These are phyloP conservation scores for Amphibolis antarctica DNA, from an alignment of 106 monocot species.

Conservation along the genomic window DNA sequence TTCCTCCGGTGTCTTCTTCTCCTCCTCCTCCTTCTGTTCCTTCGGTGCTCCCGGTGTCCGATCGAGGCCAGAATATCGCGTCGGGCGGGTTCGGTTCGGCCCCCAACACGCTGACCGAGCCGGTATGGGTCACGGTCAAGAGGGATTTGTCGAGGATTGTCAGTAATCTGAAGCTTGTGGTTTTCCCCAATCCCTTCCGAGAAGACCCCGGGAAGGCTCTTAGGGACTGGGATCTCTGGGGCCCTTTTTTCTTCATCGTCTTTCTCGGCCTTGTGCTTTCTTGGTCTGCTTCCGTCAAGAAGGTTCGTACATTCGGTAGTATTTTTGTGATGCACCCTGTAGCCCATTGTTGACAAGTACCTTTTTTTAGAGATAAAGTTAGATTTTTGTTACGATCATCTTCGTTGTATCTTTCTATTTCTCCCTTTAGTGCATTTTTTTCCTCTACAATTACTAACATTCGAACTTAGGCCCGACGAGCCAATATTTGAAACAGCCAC, in stretches of 20 bases:
- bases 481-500: too few species aligned
- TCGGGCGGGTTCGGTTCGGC: conserved; percentile 61
- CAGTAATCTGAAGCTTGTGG: conserved; percentile 88
- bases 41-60: conserved; percentile 4
- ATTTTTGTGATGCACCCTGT: too few species aligned
- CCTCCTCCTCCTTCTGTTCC: background rate
- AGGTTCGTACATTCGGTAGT: conserved; percentile 46
- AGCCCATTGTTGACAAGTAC: too few species aligned
- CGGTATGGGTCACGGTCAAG: conserved; percentile 97
- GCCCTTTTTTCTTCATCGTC: conserved; percentile 95
- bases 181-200: conserved; percentile 82
- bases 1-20: background rate
- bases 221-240: conserved; percentile 99
- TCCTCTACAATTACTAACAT: too few species aligned
- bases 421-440: background rate
- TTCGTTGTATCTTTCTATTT: too few species aligned
- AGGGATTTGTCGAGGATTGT: conserved; percentile 81
- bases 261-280: conserved; percentile 82
- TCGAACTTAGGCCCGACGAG: too few species aligned
- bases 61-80: conserved; percentile 13
- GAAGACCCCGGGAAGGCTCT: conserved; percentile 97
- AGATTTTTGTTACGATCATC: too few species aligned
- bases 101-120: conserved; percentile 84
- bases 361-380: too few species aligned
- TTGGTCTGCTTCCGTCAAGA: conserved; percentile 87